Evolutionary conservation across 1,284 basidiomycete genomes (phyloP), one percentile per base, ranked within the genome.

Genomic region (Athelia psychrophila): DNA sequence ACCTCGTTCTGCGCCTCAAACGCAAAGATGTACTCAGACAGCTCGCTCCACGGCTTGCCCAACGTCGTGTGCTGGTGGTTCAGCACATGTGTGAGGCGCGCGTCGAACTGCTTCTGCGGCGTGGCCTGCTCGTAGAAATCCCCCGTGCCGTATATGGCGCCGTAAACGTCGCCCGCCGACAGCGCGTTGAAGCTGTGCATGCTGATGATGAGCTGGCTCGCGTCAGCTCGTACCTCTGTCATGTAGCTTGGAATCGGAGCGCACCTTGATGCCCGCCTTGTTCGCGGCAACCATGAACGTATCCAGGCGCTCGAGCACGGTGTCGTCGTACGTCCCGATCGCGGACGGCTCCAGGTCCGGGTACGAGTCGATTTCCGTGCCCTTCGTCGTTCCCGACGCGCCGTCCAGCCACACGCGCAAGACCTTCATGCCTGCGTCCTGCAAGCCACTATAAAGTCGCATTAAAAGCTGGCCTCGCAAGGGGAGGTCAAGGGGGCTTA

Each of bases 321-420:
- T 72, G 53, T 72, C 69, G 56, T 75, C 63, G 57, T 70, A 75
- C 15, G 62, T 58, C 27, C 73, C 73, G 47, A 73, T 67, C 18
- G 50, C 44, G 15, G 50, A 60, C 2, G 67, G 65, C 58, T 75
- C 73, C 9, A 75, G 61, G 54, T 65, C 62, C 9, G 59, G 61
- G 51, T 62, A 67, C 1, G 61, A 52, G 30, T 60, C 57, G 45
- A 69, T 67, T 13, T 53, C 53, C 1, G 67, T 68, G 16, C 59
- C 64, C 64, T 70, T 56, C 3, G 54, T 68, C 44, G 64, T 60
- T 13, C 52, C 56, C 2, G 63, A 63, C 52, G 69, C 58, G 2
- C 64, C 67, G 46, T 66, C 65, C 13, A 68, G 60, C 67, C 67
- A 70, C 12, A 70, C 67, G 18, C 67, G 60, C 12, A 67, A 56